Base-by-base conservation (phyloP, 257 asterid genomes). In the Prunella vulgaris region DNA sequence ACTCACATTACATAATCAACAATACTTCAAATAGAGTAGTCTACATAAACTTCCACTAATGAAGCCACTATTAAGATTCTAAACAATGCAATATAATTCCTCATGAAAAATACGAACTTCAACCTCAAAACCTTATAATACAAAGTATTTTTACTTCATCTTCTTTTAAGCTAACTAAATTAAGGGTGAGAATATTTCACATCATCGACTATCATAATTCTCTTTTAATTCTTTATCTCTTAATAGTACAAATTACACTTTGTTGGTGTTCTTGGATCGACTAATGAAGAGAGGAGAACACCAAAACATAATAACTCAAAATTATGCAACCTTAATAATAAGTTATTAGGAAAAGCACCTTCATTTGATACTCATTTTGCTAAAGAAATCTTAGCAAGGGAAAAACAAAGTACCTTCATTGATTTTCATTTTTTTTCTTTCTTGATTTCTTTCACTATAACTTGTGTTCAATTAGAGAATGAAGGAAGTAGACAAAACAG, bases 1-100 rank as follows among this genome's bases (percentile, higher is more conserved):
- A 46, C 65, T 10, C 51, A 57, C 33, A 66, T 10, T 74, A 54
- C 22, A 40, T 25, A 56, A 60, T 42, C 61, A 35, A 71, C 27
- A 38, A 44, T 38, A 67, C 8, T 49, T 61, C 24, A 49, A 49
- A 44, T 48, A n/a, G 13, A 64, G 42, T 13, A 35, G 48, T 22
- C 40, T 8, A 64, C 17, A 22, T 1, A 64, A 12, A 12, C 25
- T 60, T 33, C 40, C 48, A 32, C 37, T 60, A 8, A 33, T 18
- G 9, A 17, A 28, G 28, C 17, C 66, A 15, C 4, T 14, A n/a
- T 28, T 52, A 25, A n/a, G n/a, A 28, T 58, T 58, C 42, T 60
- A 60, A 8, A 60, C 15, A 33, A 9, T 30, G 40, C n/a, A 1
- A 59, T 30, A 6, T 27, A 58, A 27, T 14, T 40, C 42, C 40